Conservation (phyloP, 1,284 basidiomycete genomes). For the Limonomyces culmigenus region DNA sequence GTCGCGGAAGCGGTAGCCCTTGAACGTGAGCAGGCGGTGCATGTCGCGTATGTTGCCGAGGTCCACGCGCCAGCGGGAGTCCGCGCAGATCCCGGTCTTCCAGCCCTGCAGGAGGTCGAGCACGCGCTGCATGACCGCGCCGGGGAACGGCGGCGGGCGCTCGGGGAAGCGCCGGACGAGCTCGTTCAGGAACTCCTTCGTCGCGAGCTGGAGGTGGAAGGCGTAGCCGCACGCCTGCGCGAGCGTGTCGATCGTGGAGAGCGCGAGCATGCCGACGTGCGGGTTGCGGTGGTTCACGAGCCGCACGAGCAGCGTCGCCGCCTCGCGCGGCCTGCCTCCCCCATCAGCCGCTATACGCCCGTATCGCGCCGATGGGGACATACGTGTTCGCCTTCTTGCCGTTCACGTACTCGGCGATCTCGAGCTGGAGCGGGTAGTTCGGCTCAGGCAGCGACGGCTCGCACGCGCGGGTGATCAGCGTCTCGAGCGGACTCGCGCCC, state of each 20-base stretch:
- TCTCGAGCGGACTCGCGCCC: slow-evolving; percentile 42
- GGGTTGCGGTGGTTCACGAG: slow-evolving; percentile 83
- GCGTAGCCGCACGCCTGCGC: slow-evolving; percentile 94
- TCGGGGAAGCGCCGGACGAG: slow-evolving; percentile 97
- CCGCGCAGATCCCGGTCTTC: slow-evolving; percentile 87
- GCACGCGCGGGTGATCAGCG: slow-evolving; percentile 70
- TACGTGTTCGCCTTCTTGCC: slow-evolving; percentile 94
- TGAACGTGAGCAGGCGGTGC: slow-evolving; percentile 90
- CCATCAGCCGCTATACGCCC: slow-evolving; percentile 3
- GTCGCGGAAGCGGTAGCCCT: slow-evolving; percentile 87
- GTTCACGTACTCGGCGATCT: slow-evolving; percentile 89
- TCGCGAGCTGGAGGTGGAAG: slow-evolving; percentile 94
- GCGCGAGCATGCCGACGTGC: slow-evolving; percentile 73
- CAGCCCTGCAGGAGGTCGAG: slow-evolving; percentile 88
- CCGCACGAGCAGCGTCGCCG: slow-evolving; percentile 69
- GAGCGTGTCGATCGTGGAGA: slow-evolving; percentile 81
- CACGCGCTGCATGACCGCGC: slow-evolving; percentile 88
- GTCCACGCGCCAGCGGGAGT: slow-evolving; percentile 92
- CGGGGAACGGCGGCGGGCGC: slow-evolving; percentile 87
- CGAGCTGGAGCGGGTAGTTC: slow-evolving; percentile 85
- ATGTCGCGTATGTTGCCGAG: slow-evolving; percentile 96
- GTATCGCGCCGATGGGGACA: slow-evolving; percentile 14
- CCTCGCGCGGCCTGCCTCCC: slow-evolving; percentile 61
- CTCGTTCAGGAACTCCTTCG: slow-evolving; percentile 98
- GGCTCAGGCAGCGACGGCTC: slow-evolving; percentile 78